Evolutionary conservation across 1,284 basidiomycete genomes (phyloP).

Genomic region (Ustilago lituana): DNA sequence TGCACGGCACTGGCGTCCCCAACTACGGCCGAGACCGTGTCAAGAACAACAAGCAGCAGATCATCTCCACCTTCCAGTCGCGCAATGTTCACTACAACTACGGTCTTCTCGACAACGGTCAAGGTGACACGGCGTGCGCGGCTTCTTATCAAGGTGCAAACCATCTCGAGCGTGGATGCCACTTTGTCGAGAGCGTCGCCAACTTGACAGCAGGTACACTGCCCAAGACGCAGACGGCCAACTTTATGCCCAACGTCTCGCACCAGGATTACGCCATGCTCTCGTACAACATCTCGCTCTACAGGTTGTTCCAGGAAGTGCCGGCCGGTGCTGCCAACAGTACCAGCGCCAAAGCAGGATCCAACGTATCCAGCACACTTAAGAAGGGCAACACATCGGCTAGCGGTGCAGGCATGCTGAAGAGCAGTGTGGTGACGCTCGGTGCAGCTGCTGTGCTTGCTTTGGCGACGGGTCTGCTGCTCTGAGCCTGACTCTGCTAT

Average conservation of each 20-base stretch:
- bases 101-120: slow-evolving; percentile 61
- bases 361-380: background rate
- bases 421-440: slow-evolving; percentile 1
- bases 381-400: slow-evolving; percentile 10
- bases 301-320: slow-evolving; percentile 48
- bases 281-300: slow-evolving; percentile 44
- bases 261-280: slow-evolving; percentile 65
- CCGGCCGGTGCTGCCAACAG: slow-evolving; percentile 15
- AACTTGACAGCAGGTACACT: slow-evolving; percentile 17
- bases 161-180: slow-evolving; percentile 54
- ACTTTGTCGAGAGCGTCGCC: slow-evolving; percentile 45
- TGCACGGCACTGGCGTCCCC: slow-evolving; percentile 41
- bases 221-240: slow-evolving; percentile 53
- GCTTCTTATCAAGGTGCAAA: slow-evolving; percentile 56
- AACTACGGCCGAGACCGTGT: slow-evolving; percentile 53
- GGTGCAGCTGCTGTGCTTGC: slow-evolving; percentile 7
- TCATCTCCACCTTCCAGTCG: slow-evolving; percentile 40
- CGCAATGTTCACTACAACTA: slow-evolving; percentile 58
- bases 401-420: background rate
- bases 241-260: slow-evolving; percentile 56
- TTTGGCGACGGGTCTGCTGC: slow-evolving; percentile 15
- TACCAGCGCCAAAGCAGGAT: background rate
- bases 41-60: slow-evolving; percentile 22
- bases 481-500: no score
- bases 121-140: slow-evolving; percentile 58